Percentiles rank a stretch among this genome's conserved stretches.
Conservation (phyloP, 768 basidiomycete genomes). For the Podaxis sp. region DNA sequence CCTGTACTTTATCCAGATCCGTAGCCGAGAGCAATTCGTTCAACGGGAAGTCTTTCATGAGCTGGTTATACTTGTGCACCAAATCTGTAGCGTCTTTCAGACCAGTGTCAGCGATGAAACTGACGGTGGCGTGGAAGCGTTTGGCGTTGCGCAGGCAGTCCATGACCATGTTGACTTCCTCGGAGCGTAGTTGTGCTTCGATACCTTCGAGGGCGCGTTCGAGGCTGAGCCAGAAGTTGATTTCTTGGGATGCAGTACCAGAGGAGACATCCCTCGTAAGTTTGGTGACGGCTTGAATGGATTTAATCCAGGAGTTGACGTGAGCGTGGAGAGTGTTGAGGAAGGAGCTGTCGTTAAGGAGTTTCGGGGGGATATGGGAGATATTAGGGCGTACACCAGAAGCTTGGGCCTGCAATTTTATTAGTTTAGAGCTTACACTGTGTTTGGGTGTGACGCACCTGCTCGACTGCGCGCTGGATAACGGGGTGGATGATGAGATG, state of each 20-base stretch:
- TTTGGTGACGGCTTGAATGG: slow-evolving; percentile 95
- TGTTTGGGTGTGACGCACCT: slow-evolving; percentile 31
- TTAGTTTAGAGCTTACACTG: not conserved
- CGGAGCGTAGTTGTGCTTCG: slow-evolving; percentile 86
- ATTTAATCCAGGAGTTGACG: slow-evolving; percentile 98
- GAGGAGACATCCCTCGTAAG: slow-evolving; percentile 91
- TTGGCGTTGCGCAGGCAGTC: slow-evolving; percentile 95
- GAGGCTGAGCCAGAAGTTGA: slow-evolving; percentile 98
- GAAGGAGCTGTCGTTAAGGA: slow-evolving; percentile 86
- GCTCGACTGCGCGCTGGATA: slow-evolving; percentile 86
- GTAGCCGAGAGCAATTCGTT: slow-evolving; percentile 97
- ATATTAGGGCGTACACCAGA: slow-evolving; percentile 66
- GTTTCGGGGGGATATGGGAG: slow-evolving; percentile 68
- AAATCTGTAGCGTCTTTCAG: slow-evolving; percentile 90
- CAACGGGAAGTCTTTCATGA: slow-evolving; percentile 99
- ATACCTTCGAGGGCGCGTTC: slow-evolving; percentile 93
- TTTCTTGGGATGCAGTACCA: slow-evolving; percentile 96
- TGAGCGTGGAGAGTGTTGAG: slow-evolving; percentile 91
- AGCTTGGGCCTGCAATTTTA: slow-evolving; percentile 40
- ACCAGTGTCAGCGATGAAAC: slow-evolving; percentile 97
- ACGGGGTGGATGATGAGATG: slow-evolving; percentile 89
- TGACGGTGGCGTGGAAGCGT: slow-evolving; percentile 95
- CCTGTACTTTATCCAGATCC: slow-evolving; percentile 93
- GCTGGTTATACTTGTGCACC: slow-evolving; percentile 96
- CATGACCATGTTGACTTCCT: slow-evolving; percentile 91